These are phyloP conservation scores for Rhizopus stolonifer DNA, from an alignment of 371 early-diverging fungal genomes.

Conservation along the genomic window DNA sequence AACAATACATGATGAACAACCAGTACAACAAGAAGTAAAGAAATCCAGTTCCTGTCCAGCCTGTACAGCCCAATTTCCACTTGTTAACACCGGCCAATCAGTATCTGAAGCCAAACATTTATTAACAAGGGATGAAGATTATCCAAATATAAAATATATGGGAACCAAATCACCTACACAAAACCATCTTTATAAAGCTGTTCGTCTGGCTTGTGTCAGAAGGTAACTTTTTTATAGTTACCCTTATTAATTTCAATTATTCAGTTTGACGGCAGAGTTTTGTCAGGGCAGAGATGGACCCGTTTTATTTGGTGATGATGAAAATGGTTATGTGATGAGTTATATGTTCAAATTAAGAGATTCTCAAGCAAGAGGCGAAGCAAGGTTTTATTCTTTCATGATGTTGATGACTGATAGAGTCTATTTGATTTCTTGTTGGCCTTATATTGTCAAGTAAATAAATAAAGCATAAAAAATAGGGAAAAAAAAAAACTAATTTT, in stretches of 20 bases:
- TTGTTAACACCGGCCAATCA: slow-evolving; percentile 20
- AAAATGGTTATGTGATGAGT: slow-evolving; percentile 69
- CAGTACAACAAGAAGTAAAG: background rate
- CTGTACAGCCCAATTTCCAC: slow-evolving; percentile 48
- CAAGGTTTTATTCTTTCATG: slow-evolving; percentile 64
- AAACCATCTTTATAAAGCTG: slow-evolving; percentile 50
- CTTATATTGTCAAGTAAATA: slow-evolving; percentile 63
- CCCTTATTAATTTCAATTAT: background rate
- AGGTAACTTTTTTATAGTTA: slow-evolving; percentile 33
- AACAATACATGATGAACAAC: slow-evolving; percentile 33
- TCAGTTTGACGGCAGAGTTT: slow-evolving; percentile 66
- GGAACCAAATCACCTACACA: slow-evolving; percentile 55
- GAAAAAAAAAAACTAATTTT: background rate
- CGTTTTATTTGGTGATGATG: slow-evolving; percentile 73
- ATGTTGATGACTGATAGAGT: slow-evolving; percentile 72
- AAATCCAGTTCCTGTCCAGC: slow-evolving; percentile 34
- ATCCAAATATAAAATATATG: slow-evolving; percentile 44
- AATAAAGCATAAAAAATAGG: background rate
- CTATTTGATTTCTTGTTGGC: slow-evolving; percentile 70
- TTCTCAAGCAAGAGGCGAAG: slow-evolving; percentile 69
- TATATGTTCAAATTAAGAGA: slow-evolving; percentile 74
- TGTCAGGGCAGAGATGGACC: slow-evolving; percentile 74
- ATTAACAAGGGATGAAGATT: slow-evolving; percentile 47
- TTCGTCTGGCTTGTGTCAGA: slow-evolving; percentile 63
- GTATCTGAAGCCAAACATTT: slow-evolving; percentile 39